These are phyloP conservation scores for Pulveroboletus sp. DNA, from an alignment of 1,284 basidiomycete species.

Conservation along the genomic window DNA sequence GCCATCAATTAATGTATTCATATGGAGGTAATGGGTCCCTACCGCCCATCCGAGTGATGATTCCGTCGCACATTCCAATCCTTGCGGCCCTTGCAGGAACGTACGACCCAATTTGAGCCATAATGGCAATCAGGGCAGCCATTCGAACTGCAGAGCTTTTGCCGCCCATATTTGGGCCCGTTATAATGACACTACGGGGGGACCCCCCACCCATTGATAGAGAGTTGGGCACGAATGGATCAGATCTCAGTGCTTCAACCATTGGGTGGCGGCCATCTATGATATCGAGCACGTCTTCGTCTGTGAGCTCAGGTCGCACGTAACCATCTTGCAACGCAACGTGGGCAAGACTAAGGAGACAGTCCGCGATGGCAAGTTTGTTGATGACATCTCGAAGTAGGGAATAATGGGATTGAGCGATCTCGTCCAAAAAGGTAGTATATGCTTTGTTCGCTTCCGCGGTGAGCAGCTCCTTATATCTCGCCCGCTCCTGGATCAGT, in stretches of 20 bases:
- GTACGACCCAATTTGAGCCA: conserved; percentile 73
- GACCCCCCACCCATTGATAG: conserved; percentile 55
- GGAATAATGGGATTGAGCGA: conserved; percentile 66
- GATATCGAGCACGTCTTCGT: conserved; percentile 63
- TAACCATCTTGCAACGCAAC: conserved; percentile 77
- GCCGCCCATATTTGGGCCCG: conserved; percentile 81
- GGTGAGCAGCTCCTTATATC: conserved; percentile 74
- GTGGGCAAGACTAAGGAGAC: conserved; percentile 68
- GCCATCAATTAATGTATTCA: conserved; percentile 6
- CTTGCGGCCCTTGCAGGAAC: conserved; percentile 74
- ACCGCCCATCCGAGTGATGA: conserved; percentile 88
- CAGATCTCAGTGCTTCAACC: conserved; percentile 73
- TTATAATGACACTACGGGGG: conserved; percentile 74
- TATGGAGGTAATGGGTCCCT: conserved; percentile 20
- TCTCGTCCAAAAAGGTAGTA: conserved; percentile 66
- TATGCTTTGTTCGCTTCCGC: conserved; percentile 71
- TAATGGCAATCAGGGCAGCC: conserved; percentile 72
- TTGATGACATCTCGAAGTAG: conserved; percentile 73
- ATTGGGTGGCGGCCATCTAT: conserved; percentile 79
- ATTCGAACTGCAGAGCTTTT: conserved; percentile 80
- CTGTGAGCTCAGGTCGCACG: conserved; percentile 63
- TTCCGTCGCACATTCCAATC: conserved; percentile 79
- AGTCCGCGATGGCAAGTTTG: conserved; percentile 81
- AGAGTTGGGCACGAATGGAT: conserved; percentile 82
- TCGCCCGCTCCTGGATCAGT: conserved; percentile 75